phyloP scores from a whole-genome alignment of 148 eudicot species.

The Camellia sinensis region DNA sequence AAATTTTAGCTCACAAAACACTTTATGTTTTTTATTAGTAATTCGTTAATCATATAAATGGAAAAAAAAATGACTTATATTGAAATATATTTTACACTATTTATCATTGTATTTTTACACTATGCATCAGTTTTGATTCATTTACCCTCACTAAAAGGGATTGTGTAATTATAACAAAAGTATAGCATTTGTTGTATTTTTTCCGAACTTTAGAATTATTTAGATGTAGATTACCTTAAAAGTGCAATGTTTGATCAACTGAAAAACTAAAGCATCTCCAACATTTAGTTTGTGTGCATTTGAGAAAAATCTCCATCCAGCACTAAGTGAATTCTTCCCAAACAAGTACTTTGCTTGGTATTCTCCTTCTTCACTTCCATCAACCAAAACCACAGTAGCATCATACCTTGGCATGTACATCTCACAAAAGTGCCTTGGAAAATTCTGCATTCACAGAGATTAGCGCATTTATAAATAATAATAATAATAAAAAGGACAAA shows the following conservation, averaged over 20 bases:
- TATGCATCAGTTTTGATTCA: no score
- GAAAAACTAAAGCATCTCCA: constrained; percentile 5
- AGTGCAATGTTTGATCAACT: neutral
- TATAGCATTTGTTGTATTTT: no score
- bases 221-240: neutral
- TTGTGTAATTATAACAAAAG: no score
- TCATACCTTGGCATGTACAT: neutral
- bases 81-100: no score
- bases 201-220: no score
- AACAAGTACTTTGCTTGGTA: neutral
- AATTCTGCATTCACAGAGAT: neutral
- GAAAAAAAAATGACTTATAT: no score
- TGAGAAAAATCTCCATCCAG: constrained; percentile 6
- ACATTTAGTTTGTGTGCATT: neutral
- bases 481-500: no score
- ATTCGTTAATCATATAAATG: no score
- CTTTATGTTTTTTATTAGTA: no score
- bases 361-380: neutral
- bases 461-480: neutral
- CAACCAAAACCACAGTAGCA: neutral
- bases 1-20: no score
- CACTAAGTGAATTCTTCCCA: neutral
- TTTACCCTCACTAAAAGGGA: no score
- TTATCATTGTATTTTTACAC: no score
- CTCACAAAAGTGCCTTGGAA: neutral